A percentile compares a stretch with the other conserved stretches of the same genome.
phyloP scores from a whole-genome alignment of 495 filamentous ascomycete genomes.

The Annulohypoxylon stygium region DNA sequence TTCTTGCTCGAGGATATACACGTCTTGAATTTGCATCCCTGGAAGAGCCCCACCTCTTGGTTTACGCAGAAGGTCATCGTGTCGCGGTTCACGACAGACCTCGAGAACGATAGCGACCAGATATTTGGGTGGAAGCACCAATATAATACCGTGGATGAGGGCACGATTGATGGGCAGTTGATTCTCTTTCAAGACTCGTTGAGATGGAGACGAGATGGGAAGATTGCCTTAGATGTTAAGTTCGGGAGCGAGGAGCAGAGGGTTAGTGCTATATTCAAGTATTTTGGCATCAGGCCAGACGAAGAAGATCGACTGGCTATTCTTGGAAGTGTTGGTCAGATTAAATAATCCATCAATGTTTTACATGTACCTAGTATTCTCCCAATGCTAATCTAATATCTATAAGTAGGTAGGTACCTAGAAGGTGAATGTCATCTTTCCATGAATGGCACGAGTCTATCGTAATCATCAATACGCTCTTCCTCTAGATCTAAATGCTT shows the following conservation, averaged over 20 bases:
- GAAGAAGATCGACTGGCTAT: slow-evolving; percentile 68
- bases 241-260: slow-evolving; percentile 67
- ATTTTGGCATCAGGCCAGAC: slow-evolving; percentile 68
- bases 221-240: slow-evolving; percentile 61
- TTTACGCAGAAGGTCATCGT: slow-evolving; percentile 60
- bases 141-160: background rate
- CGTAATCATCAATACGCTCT: too few relatives aligned
- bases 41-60: slow-evolving; percentile 54
- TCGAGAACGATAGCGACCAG: slow-evolving; percentile 23
- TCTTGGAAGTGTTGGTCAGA: slow-evolving; percentile 62
- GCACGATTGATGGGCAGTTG: slow-evolving; percentile 65
- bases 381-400: background rate
- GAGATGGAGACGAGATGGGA: slow-evolving; percentile 67
- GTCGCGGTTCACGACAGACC: slow-evolving; percentile 58
- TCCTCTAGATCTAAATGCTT: too few relatives aligned
- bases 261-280: slow-evolving; percentile 63
- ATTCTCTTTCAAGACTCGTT: slow-evolving; percentile 69
- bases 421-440: too few relatives aligned
- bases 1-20: slow-evolving; percentile 63
- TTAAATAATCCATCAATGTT: slow-evolving; percentile 27
- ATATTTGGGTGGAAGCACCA: background rate
- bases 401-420: too few relatives aligned
- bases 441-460: too few relatives aligned
- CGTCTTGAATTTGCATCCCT: slow-evolving; percentile 71
- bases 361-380: too few relatives aligned